Evolutionary conservation across 2,329 filamentous ascomycete species (phyloP).

Genomic region (Ophiosphaerella herpotricha): DNA sequence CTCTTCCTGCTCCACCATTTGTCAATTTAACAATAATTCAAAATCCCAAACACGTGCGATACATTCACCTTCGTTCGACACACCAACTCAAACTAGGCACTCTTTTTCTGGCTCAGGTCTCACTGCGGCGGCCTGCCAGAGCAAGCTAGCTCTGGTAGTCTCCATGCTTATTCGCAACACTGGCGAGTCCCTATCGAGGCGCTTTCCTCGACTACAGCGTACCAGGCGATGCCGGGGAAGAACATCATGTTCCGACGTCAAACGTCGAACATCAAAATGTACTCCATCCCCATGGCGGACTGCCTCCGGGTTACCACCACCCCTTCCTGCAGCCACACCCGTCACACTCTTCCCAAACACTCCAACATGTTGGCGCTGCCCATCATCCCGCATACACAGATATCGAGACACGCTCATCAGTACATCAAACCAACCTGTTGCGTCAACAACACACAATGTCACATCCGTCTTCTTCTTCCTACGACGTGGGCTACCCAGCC

Average conservation of each 20-base stretch:
- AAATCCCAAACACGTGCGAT: conserved; percentile 50
- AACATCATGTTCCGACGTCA: conserved; percentile 47
- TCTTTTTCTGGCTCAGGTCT: conserved; percentile 51
- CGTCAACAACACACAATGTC: conserved; percentile 43
- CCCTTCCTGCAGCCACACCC: conserved; percentile 45
- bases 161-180: conserved; percentile 56
- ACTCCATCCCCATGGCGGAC: conserved; percentile 45
- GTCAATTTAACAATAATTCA: conserved; percentile 48
- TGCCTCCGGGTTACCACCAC: conserved; percentile 42
- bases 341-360: conserved; percentile 43
- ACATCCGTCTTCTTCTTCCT: conserved; percentile 42
- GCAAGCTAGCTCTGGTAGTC: conserved; percentile 56
- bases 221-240: conserved; percentile 50
- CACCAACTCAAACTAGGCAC: conserved; percentile 42
- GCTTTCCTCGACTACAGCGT: conserved; percentile 53
- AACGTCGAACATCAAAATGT: conserved; percentile 49
- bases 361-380: conserved; percentile 44
- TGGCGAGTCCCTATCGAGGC: conserved; percentile 55
- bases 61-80: conserved; percentile 41
- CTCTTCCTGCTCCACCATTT: conserved; percentile 46
- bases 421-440: conserved; percentile 43
- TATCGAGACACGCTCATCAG: conserved; percentile 43
- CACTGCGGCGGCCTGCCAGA: conserved; percentile 54
- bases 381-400: conserved; percentile 46
- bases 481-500: conserved; percentile 42